phyloP scores from a whole-genome alignment of 176 grass and related monocot species.

The Rhynchospora breviuscula region DNA sequence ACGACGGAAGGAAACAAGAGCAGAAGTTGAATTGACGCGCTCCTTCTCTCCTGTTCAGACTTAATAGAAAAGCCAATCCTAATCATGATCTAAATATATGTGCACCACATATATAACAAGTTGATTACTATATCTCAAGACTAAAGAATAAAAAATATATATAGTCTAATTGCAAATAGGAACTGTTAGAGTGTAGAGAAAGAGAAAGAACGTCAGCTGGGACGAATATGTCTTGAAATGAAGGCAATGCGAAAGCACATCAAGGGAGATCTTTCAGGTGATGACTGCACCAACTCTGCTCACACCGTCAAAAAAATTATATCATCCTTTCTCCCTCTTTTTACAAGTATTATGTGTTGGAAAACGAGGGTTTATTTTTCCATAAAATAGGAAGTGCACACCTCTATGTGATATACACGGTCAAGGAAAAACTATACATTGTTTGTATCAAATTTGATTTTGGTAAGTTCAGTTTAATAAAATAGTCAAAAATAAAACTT shows the following conservation, averaged over 20 bases:
- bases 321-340: background rate
- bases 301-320: constrained; percentile 6
- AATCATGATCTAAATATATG: background rate
- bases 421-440: background rate
- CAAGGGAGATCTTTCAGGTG: constrained; percentile 13
- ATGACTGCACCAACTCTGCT: constrained; percentile 18
- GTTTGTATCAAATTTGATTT: background rate
- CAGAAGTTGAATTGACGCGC: background rate
- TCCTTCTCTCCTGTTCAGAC: constrained; percentile 17
- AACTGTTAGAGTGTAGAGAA: background rate
- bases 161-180: constrained; percentile 4
- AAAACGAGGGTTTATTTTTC: background rate
- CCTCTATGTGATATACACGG: background rate
- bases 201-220: constrained; percentile 16
- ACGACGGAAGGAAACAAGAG: background rate
- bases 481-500: background rate
- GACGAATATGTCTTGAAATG: constrained; percentile 20
- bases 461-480: background rate
- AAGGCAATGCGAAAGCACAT: constrained; percentile 17
- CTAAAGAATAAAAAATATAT: background rate
- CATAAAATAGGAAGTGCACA: background rate
- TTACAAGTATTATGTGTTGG: background rate
- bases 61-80: background rate
- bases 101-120: background rate
- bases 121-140: background rate